Base-by-base conservation (phyloP, 2,329 filamentous ascomycete genomes). In the Furcasterigmium furcatum region DNA sequence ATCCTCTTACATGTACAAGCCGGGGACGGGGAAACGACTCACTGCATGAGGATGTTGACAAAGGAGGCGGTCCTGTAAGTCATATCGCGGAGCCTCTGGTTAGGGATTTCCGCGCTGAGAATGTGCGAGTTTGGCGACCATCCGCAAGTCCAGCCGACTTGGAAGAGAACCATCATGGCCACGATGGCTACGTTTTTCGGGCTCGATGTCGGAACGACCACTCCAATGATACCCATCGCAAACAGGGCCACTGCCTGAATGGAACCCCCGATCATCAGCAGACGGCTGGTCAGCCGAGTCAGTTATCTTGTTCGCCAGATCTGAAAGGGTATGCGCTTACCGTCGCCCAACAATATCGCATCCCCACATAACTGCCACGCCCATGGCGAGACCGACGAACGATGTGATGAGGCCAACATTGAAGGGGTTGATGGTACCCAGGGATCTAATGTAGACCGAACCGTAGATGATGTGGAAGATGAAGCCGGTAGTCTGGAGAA, bases 221-320 rank as follows among this genome's bases (percentile, higher is more conserved):
- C 58, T 10, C 65, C 66, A 8, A 69, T 52, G 3, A 58, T 64
- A 20, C 62, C 67, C 64, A 70, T 67, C 6, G 60, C 58, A 14
- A 68, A 55, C 3, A 67, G 53, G 5, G 54, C 53, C 6, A 47
- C 47, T 2, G 55, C 51, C 41, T 66, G 64, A 10, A 66, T 35
- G 8, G 47, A 39, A 1, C 55, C 55, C 3, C 62, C 58, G 13
- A 57, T 44, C 10, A 63, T 46, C 10, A 64, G 52, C 41, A 58
- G 35, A 12, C 47, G 46, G 24, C 24, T 27, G 7, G 7, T 27
- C 24, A 12, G 12, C 24, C 24, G 7, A 27, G 24, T 27, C 24
- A 27, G 7, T 12, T 27, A 12, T 27, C 24, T 12, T 27, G 7
- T 27, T 7, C 24, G 24, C 12, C 7, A 7, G 12, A 27, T 8